Evolutionary conservation across 306 rosid species (phyloP), one percentile per base, ranked within the genome.

Genomic region (Pyrus bretschneideri): DNA sequence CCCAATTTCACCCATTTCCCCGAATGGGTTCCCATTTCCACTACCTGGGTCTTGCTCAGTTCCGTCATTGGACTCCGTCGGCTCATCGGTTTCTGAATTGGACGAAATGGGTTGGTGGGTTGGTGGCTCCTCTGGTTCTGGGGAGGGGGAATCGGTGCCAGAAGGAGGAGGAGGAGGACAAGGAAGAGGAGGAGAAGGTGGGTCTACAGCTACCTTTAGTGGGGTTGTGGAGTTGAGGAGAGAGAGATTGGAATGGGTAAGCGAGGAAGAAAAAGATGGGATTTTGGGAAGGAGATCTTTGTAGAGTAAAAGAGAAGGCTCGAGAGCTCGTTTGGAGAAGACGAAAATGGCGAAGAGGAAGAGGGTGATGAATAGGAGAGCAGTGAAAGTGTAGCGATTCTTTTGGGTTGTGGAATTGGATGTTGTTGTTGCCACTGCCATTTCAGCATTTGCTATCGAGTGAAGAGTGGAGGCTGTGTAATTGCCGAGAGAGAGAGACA

Each of bases 281-380:
- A 83, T 4, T 42, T 52, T 82, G 64, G 86, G 59, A 67, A 81
- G 81, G 88, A 84, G 85, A 87, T 91, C 89, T 71, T 81, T 25
- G 82, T 62, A 86, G 81, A 81, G 74, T 72, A 82, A 80, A 71
- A 86, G 69, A 27, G 89, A 40, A 19, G 90, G 79, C 21, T 79
- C 85, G n/a, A 86, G 77, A 63, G 90, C 33, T 73, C 81, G 86
- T 77, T 59, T 81, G 83, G 72, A 75, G 88, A 88, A 79, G 77
- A 91, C 19, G 81, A 88, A 79, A 70, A 87, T 11, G 42, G 75
- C 69, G 68, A 84, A 72, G 79, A 95, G 63, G 73, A 85, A 80
- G 33, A 89, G 71, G 30, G 80, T 18, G 64, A 91, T 57, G 85
- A 89, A 79, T 33, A 87, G 63, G 52, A 95, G 79, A 67, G 86